These are phyloP conservation scores for Mycena indigotica DNA, from an alignment of 768 basidiomycete genomes.

Conservation along the genomic window DNA sequence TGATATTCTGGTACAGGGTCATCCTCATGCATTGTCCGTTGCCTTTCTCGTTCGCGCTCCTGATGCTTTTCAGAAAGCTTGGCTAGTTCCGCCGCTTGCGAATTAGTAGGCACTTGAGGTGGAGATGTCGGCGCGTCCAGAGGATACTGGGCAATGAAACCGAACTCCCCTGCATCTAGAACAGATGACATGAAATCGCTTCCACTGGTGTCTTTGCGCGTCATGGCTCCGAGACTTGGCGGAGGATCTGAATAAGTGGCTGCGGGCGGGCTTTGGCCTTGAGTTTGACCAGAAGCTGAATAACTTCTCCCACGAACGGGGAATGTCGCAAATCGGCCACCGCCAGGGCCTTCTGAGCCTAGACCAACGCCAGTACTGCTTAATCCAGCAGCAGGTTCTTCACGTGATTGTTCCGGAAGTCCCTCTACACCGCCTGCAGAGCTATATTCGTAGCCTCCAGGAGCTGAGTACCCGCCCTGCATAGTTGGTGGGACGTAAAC, in stretches of 20 bases:
- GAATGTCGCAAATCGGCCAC: slow-evolving; percentile 68
- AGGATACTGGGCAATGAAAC: slow-evolving; percentile 2
- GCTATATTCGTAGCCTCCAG: not conserved
- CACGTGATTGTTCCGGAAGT: slow-evolving; percentile 19
- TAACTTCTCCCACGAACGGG: slow-evolving; percentile 39
- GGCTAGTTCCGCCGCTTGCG: not conserved
- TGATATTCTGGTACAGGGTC: slow-evolving; percentile 45
- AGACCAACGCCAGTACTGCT: slow-evolving; percentile 25
- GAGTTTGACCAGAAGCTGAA: not conserved
- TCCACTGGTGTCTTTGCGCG: slow-evolving; percentile 19
- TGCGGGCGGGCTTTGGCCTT: not conserved
- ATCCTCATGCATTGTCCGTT: slow-evolving; percentile 19
- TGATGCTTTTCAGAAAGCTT: slow-evolving; percentile 8
- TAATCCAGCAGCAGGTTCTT: slow-evolving; percentile 46
- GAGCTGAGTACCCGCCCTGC: slow-evolving; percentile 4
- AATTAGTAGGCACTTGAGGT: not conserved
- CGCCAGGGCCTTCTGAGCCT: slow-evolving; percentile 29
- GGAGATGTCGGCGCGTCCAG: not conserved
- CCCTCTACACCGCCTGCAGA: not conserved
- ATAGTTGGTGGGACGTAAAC: not conserved
- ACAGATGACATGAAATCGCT: slow-evolving; percentile 23
- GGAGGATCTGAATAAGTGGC: not conserved
- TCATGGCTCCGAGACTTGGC: slow-evolving; percentile 2
- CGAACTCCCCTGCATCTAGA: slow-evolving; percentile 20
- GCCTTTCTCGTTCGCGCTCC: slow-evolving; percentile 9